phyloP scores from a whole-genome alignment of 176 grass and related monocot species.

The Oryza glumipatula region DNA sequence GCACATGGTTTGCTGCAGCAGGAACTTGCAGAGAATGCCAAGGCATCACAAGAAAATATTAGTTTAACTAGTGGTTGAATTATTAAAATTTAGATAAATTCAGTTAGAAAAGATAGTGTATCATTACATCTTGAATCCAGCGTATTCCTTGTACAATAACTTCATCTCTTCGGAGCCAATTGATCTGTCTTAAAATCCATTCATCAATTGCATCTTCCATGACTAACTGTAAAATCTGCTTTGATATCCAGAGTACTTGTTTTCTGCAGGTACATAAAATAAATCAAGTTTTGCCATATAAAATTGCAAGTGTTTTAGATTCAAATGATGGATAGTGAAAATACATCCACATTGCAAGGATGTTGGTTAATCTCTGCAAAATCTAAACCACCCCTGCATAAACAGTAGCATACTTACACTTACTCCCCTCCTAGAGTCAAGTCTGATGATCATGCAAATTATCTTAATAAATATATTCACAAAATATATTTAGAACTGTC shows the following conservation, averaged over 20 bases:
- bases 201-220: slow-evolving; percentile 99
- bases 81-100: background rate
- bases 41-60: background rate
- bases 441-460: slow-evolving; percentile 14
- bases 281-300: slow-evolving; percentile 28
- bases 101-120: background rate
- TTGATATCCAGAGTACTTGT: slow-evolving; percentile 97
- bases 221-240: slow-evolving; percentile 93
- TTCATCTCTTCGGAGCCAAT: slow-evolving; percentile 81
- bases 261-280: slow-evolving; percentile 58
- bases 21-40: background rate
- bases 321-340: slow-evolving; percentile 32
- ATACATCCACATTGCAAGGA: slow-evolving; percentile 25
- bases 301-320: slow-evolving; percentile 25
- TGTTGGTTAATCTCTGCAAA: background rate
- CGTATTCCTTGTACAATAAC: slow-evolving; percentile 71
- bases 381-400: background rate
- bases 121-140: slow-evolving; percentile 96
- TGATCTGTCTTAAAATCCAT: slow-evolving; percentile 95
- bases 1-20: slow-evolving; percentile 29
- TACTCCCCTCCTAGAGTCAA: background rate
- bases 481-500: slow-evolving; percentile 17
- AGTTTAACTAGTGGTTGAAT: slow-evolving; percentile 18
- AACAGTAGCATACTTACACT: background rate
- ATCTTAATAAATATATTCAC: background rate